Conservation (phyloP, 176 grass and related monocot genomes). For the Rhynchospora breviuscula region DNA sequence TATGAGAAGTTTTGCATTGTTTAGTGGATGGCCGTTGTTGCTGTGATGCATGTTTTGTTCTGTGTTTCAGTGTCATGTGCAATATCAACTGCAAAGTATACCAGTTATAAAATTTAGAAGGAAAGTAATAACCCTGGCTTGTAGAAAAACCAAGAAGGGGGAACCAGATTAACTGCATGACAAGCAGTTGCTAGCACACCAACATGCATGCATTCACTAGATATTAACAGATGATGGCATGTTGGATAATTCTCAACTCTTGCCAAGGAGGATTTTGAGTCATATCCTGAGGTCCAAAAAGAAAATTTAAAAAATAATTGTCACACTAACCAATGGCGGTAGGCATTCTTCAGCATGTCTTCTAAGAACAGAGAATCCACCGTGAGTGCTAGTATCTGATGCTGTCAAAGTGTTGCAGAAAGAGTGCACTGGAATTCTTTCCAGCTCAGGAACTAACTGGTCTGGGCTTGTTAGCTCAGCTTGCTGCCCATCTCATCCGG, state of each 20-base stretch:
- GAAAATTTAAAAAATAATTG: not conserved
- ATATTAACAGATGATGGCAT: no score
- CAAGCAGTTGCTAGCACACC: no score
- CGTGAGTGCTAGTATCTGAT: conserved; percentile 96
- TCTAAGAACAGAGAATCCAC: conserved; percentile 94
- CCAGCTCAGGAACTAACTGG: conserved; percentile 46
- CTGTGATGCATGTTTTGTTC: no score
- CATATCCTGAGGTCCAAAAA: conserved; percentile 56
- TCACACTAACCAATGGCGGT: conserved; percentile 73
- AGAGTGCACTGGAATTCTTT: conserved; percentile 50
- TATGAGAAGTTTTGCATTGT: no score
- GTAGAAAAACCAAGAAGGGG: no score
- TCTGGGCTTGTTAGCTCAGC: conserved; percentile 49
- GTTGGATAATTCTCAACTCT: conserved; percentile 37
- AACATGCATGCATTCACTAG: no score
- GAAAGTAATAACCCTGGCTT: no score
- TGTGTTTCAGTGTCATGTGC: no score
- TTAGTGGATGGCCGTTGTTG: no score
- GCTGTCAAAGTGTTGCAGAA: conserved; percentile 98
- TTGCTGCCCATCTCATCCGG: conserved; percentile 44
- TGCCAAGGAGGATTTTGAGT: conserved; percentile 88
- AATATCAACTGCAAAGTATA: no score
- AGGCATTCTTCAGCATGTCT: conserved; percentile 96
- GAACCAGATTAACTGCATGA: no score
- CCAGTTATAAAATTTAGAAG: no score